These are phyloP conservation scores for Mortierella sp. DNA, from an alignment of 371 early-diverging fungal genomes.

Conservation along the genomic window DNA sequence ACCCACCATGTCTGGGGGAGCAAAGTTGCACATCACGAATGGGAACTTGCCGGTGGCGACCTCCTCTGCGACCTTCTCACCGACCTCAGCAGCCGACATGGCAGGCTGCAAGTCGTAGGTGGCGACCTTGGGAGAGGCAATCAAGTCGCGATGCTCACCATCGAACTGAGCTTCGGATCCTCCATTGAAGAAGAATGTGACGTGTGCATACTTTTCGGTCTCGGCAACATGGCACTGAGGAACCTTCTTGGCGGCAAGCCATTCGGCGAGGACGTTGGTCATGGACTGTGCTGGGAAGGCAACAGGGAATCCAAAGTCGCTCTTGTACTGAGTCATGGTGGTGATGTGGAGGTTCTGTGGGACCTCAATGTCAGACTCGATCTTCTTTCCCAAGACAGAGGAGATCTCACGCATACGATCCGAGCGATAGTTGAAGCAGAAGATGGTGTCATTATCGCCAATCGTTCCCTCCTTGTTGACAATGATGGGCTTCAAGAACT, in stretches of 20 bases:
- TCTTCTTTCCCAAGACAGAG: slow-evolving; percentile 89
- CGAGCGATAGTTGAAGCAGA: slow-evolving; percentile 97
- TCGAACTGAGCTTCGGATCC: slow-evolving; percentile 92
- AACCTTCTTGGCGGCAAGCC: slow-evolving; percentile 86
- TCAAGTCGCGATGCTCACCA: slow-evolving; percentile 91
- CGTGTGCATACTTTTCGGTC: slow-evolving; percentile 99
- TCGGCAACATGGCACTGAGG: slow-evolving; percentile 98
- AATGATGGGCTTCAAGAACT: slow-evolving; percentile 98
- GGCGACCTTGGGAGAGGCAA: slow-evolving; percentile 95
- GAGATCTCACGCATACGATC: slow-evolving; percentile 99
- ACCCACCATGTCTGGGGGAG: slow-evolving; percentile 99
- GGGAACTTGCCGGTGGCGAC: slow-evolving; percentile 84
- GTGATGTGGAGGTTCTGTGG: slow-evolving; percentile 86
- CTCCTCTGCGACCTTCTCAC: slow-evolving; percentile 89
- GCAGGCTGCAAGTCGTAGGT: slow-evolving; percentile 98
- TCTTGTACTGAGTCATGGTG: slow-evolving; percentile 99
- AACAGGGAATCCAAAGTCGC: slow-evolving; percentile 90
- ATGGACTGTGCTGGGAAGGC: slow-evolving; percentile 97
- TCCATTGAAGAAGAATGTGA: slow-evolving; percentile 99
- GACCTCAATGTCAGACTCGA: slow-evolving; percentile 76
- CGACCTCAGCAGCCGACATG: slow-evolving; percentile 94
- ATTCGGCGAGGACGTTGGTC: slow-evolving; percentile 98
- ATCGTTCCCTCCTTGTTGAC: slow-evolving; percentile 81
- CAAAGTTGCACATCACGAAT: slow-evolving; percentile 99
- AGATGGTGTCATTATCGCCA: slow-evolving; percentile 79